Evolutionary conservation across 2,329 filamentous ascomycete genomes (phyloP), one percentile per base, ranked within the genome.

Genomic region (Alternaria sp.): DNA sequence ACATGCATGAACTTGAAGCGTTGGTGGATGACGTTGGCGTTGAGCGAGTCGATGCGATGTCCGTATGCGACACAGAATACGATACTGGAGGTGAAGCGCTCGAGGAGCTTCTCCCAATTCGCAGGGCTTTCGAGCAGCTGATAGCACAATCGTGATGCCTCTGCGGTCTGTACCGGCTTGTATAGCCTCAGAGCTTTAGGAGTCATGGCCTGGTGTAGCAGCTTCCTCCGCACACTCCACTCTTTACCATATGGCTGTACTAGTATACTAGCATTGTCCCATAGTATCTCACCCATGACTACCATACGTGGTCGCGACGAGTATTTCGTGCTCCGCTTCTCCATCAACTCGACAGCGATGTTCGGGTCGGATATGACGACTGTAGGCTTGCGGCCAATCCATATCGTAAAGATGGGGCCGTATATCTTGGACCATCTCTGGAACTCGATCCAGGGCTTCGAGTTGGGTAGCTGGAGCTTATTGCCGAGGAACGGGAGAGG

Each of bases 31-130:
- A 86, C 82, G 57, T 81, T 74, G 6, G 85, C 79, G 21, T 84
- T 78, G 20, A 83, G 68, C 1, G 83, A 83, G 61, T 86, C 82
- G 57, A 85, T 83, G 7, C 84, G 81, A 60, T 84, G 83, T 0
- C 85, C 84, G 66, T 86, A 87, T 5, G 84, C 80, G 5, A 86
- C 82, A 6, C 81, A 84, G 64, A 86, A 84, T 6, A 85, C 84
- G 30, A 86, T 78, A 64, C 82, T 84, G 2, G 82, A 80, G 0
- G 84, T 84, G 65, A 84, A 87, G 0, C 83, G 78, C 67, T 85
- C 82, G 23, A 86, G 78, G 18, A 81, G 76, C 53, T 81, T 80
- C 64, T 84, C 83, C 76, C 84, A 86, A 23, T 79, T 78, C 2
- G 66, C 59, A 0, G 82, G 79, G 6, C 75, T 75, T 4, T 73